These are phyloP conservation scores for Vigna trinervia DNA, from an alignment of 306 rosid species.

Conservation along the genomic window DNA sequence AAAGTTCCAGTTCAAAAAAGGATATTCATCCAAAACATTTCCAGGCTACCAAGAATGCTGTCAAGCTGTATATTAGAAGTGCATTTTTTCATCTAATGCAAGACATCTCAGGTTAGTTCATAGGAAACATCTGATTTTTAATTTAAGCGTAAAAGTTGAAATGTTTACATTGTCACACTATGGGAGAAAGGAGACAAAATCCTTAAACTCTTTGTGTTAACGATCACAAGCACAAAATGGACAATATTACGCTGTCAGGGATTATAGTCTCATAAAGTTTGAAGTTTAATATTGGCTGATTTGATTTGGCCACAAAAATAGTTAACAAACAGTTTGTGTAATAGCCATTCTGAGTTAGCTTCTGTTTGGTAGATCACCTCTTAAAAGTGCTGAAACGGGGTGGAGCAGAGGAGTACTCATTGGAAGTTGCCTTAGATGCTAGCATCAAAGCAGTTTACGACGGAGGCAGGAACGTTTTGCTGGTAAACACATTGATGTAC, in stretches of 20 bases:
- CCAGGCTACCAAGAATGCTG: slow-evolving; percentile 67
- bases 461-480: slow-evolving; percentile 71
- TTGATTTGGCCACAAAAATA: background rate
- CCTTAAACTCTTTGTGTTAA: background rate
- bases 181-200: slow-evolving; percentile 8
- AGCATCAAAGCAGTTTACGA: slow-evolving; percentile 72
- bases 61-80: slow-evolving; percentile 56
- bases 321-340: background rate
- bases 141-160: slow-evolving; percentile 26
- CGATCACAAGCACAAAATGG: slow-evolving; percentile 16
- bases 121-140: slow-evolving; percentile 11
- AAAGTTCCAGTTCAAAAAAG: slow-evolving; percentile 26
- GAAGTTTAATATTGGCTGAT: slow-evolving; percentile 6
- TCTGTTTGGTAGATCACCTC: slow-evolving; percentile 68
- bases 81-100: slow-evolving; percentile 62
- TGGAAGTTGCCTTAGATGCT: slow-evolving; percentile 72
- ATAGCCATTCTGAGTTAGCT: slow-evolving; percentile 36
- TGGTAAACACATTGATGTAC: slow-evolving; percentile 56
- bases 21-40: slow-evolving; percentile 28
- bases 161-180: slow-evolving; percentile 5
- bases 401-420: slow-evolving; percentile 55
- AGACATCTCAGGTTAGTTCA: slow-evolving; percentile 66
- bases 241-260: slow-evolving; percentile 23
- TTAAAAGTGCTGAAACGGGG: slow-evolving; percentile 64
- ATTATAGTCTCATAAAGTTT: slow-evolving; percentile 12